Evolutionary conservation across 352 stramenopile species (phyloP), one percentile per base, ranked within the genome.

Genomic region (Globisporangium orthogonon): DNA sequence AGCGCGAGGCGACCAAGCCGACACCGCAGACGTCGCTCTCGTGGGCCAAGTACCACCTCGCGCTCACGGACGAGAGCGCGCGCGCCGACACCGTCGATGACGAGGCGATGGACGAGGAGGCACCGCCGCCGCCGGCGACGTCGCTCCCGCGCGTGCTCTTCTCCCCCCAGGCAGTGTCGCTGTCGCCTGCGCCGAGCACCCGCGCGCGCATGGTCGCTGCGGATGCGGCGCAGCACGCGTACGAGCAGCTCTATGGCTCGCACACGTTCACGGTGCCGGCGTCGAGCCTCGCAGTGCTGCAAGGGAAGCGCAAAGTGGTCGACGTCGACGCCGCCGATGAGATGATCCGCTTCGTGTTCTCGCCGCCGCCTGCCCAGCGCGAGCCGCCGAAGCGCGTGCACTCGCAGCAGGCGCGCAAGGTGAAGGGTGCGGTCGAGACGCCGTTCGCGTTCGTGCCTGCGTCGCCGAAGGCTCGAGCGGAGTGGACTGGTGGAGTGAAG

Each of bases 21-120:
- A 87, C 75, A 28, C 79, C 80, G 14, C 87, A 78, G 11, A 91
- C 79, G 33, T 89, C 83, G 31, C 60, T 91, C 63, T 92, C 83
- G 11, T 95, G 86, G 86, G 79, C 80, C 1, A 95, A 94, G 55
- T 90, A 91, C 55, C 76, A 92, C n/a, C 60, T 92, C 10, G 76
- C 85, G 5, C 28, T 90, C 28, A 60, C 69, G 7, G 72, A 85
- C 4, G 61, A 70, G 18, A 44, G 33, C 41, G 52, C 73, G 9
- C 63, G 31, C 31, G 59, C 61, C 10, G 54, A 18, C 0, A 6
- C 15, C 15, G 9, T 28, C 28, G 15, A 63, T 13, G 54, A 61
- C 0, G 62, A 74, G 41, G 51, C 66, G 43, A 60, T 65, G 43
- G 58, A 67, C n/a, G 62, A 75, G 28, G 69, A 77, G n/a, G 33